Base-by-base conservation (phyloP, 345 rosid species). In the Arabidopsis arenosa region DNA sequence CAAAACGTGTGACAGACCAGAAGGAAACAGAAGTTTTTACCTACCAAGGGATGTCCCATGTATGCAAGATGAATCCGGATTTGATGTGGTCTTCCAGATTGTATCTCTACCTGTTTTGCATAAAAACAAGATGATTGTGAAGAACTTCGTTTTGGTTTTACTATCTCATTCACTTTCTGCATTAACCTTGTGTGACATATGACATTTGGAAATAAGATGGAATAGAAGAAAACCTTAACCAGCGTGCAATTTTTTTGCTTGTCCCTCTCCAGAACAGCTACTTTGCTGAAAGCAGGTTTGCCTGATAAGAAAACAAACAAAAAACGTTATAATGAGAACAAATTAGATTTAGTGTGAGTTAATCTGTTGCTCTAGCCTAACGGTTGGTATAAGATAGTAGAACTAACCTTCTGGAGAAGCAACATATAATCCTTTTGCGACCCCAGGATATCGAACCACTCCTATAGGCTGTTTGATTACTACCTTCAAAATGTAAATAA, bases 61-160 rank as follows among this genome's bases (percentile, higher is more conserved):
- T 83, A 93, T 45, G 98, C 83, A 79, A 93, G 94, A 83, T 90
- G 98, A 75, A 90, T 91, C 35, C 97, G 85, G 68, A 91, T 94
- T 79, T 94, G 97, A 79, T 87, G 98, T 52, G 98, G 96, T 47
- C 96, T 82, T 66, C 97, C 97, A 10, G 97, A 86, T 59, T 94
- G 93, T 72, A 91, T 94, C 82, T 90, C 88, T 33, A 90, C 96
- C 97, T 91, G 84, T 78, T 54, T 70, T 44, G 26, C 55, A 64
- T 44, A 3, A 40, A 18, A 62, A 54, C 54, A 45, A 32, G 71
- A 49, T 60, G 53, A 53, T 4, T 58, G n/a, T 45, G 30, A 62
- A 61, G 6, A 78, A 23, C 43, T 43, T 72, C 3, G 10, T 43
- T 63, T 55, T 63, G 44, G 9, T 79, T 1, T 13, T 48, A 28